Base-by-base conservation (phyloP, 2,329 filamentous ascomycete genomes). In the Hymenoscyphus fraxineus region DNA sequence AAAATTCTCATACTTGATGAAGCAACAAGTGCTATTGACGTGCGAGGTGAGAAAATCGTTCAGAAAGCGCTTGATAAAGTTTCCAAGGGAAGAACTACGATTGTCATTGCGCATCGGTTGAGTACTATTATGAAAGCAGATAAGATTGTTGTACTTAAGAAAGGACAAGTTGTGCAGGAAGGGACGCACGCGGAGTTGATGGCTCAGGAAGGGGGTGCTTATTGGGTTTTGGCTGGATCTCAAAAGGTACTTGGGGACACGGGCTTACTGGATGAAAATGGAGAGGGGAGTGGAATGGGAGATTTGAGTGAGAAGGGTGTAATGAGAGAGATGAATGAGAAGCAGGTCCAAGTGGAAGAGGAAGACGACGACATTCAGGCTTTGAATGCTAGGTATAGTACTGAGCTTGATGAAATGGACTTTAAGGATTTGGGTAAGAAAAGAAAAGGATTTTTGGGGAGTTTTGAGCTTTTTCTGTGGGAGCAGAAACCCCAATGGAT, bases 41-140 rank as follows among this genome's bases (percentile, higher is more conserved):
- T 78, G 88, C 15, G 83, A 3, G 75, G 77, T 4, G 78, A 80
- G 54, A 74, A 77, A 16, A 78, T 82, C 38, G 83, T 87, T 1
- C 83, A 86, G 70, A 75, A 78, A 51, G 83, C 83, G 0, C 76
- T 86, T 13, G 80, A 82, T 64, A 77, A 78, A 16, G 78, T 87
- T 0, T 84, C 83, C 0, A 75, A 78, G 54, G 80, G 81, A 38
- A 78, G 86, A 19, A 89, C 87, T 0, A 88, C 86, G 0, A 85
- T 89, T 58, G 80, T 85, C 9, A 86, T 89, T 64, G 85, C 86
- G 19, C 70, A 93, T 75, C 81, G 89, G 3, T 79, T 93, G 2
- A 90, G 88, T 0, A 93, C 90, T 78, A 82, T 92, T 71, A 88
- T 87, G 74, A 86, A 89, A 68, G 91, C 92, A 3, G 89, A 96